Evolutionary conservation across 345 rosid species (phyloP).

Genomic region (Eucalyptus sp.): DNA sequence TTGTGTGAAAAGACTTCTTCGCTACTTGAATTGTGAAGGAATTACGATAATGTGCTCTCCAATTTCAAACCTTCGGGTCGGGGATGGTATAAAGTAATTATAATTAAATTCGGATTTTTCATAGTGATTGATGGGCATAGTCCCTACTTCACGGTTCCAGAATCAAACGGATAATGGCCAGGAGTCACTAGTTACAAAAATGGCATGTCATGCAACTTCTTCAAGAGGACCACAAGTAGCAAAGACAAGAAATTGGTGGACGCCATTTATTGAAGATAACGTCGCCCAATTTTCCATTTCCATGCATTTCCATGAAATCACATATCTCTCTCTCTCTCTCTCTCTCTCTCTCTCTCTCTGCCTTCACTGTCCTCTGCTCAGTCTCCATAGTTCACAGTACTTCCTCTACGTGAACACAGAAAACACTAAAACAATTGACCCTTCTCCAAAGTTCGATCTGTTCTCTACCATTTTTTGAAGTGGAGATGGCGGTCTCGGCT

Average conservation of each 20-base stretch:
- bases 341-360: neutral
- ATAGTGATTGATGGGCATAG: neutral
- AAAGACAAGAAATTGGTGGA: slow-evolving; percentile 39
- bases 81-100: neutral
- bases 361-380: neutral
- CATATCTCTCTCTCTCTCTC: slow-evolving; percentile 2
- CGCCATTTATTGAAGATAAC: slow-evolving; percentile 59
- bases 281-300: slow-evolving; percentile 31
- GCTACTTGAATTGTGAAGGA: fast-evolving
- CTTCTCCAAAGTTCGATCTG: neutral
- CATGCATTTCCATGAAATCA: slow-evolving; percentile 9
- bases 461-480: neutral
- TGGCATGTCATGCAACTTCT: neutral
- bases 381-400: neutral
- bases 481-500: slow-evolving; percentile 45
- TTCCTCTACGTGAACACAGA: neutral
- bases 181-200: neutral
- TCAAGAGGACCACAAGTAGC: neutral
- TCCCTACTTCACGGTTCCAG: neutral
- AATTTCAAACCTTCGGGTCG: fast-evolving
- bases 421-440: neutral
- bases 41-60: fast-evolving
- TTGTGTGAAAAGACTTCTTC: neutral
- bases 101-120: neutral
- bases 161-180: neutral